A percentile compares a stretch with the other conserved stretches of the same genome.
phyloP scores from a whole-genome alignment of 2,329 filamentous ascomycete species.

The Paraphoma chrysanthemicola region DNA sequence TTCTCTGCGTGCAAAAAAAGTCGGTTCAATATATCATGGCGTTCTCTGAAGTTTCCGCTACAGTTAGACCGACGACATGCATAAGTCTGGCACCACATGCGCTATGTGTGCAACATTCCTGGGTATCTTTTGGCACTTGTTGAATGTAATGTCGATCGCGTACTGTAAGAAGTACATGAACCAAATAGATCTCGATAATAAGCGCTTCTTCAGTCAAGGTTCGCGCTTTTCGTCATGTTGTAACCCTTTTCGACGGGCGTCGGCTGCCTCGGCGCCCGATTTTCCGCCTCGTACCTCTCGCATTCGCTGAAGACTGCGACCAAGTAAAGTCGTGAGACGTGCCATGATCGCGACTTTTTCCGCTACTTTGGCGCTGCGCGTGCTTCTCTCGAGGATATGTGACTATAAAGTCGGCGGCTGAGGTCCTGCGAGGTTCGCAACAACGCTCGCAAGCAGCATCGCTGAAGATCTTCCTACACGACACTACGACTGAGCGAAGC shows the following conservation, averaged over 20 bases:
- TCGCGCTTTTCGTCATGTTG: not conserved
- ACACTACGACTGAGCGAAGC: no score
- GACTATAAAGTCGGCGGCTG: no score
- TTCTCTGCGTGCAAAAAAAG: not conserved
- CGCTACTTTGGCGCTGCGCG: no score
- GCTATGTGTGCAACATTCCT: no score
- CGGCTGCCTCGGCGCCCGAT: not conserved
- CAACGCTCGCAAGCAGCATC: no score
- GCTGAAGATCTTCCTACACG: no score
- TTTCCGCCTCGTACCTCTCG: slow-evolving; percentile 4
- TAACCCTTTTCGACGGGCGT: not conserved
- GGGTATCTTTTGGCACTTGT: no score
- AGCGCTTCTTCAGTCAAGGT: not conserved
- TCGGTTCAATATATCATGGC: not conserved
- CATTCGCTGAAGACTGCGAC: not conserved
- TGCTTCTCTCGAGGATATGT: no score
- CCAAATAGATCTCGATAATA: no score
- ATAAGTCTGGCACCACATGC: not conserved
- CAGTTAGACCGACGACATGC: not conserved
- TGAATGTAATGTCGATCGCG: no score
- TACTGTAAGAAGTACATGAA: not conserved
- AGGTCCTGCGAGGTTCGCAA: no score
- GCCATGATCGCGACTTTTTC: slow-evolving; percentile 51
- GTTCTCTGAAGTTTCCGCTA: not conserved
- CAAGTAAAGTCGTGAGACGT: slow-evolving; percentile 58